phyloP scores from a whole-genome alignment of 208 protist genomes.

The Strigomonas culicis region DNA sequence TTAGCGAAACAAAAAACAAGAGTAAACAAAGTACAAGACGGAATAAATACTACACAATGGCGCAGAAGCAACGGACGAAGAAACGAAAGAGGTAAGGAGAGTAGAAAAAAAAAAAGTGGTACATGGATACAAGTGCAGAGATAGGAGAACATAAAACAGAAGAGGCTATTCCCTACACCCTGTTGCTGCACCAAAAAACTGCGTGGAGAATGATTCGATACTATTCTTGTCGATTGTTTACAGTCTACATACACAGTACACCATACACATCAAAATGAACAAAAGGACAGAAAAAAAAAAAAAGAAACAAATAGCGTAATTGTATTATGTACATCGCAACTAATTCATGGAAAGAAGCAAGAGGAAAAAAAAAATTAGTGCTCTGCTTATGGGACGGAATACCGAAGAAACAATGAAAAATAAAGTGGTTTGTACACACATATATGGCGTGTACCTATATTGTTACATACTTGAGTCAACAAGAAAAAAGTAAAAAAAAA shows the following conservation, averaged over 20 bases:
- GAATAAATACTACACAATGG: background rate
- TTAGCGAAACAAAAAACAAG: background rate
- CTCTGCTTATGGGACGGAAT: background rate
- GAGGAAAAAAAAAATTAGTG: background rate
- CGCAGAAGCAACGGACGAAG: slow-evolving; percentile 2
- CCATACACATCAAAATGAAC: slow-evolving; percentile 4
- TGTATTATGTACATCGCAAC: background rate
- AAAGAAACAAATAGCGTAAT: slow-evolving; percentile 10
- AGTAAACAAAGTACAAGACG: slow-evolving; percentile 11
- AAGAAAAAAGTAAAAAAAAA: slow-evolving; percentile 12
- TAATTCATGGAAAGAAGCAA: slow-evolving; percentile 43
- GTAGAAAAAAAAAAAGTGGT: slow-evolving; percentile 3
- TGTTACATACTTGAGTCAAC: slow-evolving; percentile 4
- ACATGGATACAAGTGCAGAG: background rate
- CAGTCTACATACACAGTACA: background rate
- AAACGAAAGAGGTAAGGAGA: background rate
- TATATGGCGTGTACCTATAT: background rate
- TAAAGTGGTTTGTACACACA: background rate
- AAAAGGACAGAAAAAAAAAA: slow-evolving; percentile 10
- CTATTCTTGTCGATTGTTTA: background rate
- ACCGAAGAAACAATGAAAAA: background rate
- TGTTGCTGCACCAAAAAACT: background rate
- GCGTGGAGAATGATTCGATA: background rate
- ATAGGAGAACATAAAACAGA: slow-evolving; percentile 3
- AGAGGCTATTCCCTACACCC: background rate